These are phyloP conservation scores for Fusarium nematophilum DNA, from an alignment of 2,329 filamentous ascomycete species.

Conservation along the genomic window DNA sequence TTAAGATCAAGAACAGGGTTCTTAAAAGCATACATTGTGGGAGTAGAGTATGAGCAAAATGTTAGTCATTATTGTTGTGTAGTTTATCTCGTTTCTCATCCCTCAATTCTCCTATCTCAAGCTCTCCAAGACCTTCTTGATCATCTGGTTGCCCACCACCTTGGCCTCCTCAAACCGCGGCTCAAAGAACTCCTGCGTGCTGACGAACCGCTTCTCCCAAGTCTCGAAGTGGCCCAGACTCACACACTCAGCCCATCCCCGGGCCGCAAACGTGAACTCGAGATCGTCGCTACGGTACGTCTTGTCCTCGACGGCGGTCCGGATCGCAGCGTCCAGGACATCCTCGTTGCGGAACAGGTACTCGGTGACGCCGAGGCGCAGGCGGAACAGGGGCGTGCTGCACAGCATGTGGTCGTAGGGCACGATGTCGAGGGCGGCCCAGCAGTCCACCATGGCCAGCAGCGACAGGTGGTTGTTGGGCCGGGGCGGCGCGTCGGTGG, in stretches of 20 bases:
- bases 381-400: constrained; percentile 94
- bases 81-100: not conserved
- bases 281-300: constrained; percentile 95
- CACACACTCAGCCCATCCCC: constrained; percentile 96
- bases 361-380: constrained; percentile 97
- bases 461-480: constrained; percentile 95
- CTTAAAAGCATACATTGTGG: constrained; percentile 6
- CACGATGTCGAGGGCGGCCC: constrained; percentile 92
- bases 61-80: not conserved
- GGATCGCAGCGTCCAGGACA: constrained; percentile 85
- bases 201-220: constrained; percentile 90
- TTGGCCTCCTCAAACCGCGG: constrained; percentile 89
- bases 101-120: constrained; percentile 56
- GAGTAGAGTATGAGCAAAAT: constrained; percentile 10
- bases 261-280: constrained; percentile 96
- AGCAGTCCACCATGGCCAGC: constrained; percentile 97
- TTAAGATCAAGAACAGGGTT: constrained; percentile 10
- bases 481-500: constrained; percentile 66
- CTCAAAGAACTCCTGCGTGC: constrained; percentile 91
- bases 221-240: constrained; percentile 91
- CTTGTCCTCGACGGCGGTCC: constrained; percentile 87
- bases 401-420: constrained; percentile 99
- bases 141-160: constrained; percentile 94
- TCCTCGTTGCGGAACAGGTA: constrained; percentile 88
- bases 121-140: constrained; percentile 91